Conservation (phyloP, 257 asterid genomes). For the Coffea eugenioides region DNA sequence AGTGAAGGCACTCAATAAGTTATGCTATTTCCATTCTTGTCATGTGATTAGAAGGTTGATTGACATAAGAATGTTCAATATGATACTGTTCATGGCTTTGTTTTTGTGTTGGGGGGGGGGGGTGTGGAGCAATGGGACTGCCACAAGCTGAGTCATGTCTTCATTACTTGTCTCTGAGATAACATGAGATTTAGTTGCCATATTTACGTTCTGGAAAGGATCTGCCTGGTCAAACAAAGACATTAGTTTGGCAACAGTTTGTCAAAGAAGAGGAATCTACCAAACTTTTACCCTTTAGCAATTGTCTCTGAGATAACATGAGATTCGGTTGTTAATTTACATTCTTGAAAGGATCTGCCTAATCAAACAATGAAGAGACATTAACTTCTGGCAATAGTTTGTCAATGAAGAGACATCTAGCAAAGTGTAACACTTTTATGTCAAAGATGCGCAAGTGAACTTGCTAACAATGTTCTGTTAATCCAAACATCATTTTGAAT, state of each 20-base stretch:
- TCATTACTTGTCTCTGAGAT: not conserved
- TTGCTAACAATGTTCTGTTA: not conserved
- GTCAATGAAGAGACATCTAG: not conserved
- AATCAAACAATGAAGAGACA: not conserved
- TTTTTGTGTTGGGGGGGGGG: not conserved
- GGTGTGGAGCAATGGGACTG: not conserved
- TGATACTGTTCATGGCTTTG: too few relatives aligned
- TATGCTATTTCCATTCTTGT: not conserved
- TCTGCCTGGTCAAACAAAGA: not conserved
- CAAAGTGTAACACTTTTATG: too few relatives aligned
- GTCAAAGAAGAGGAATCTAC: not conserved
- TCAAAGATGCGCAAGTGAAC: not conserved
- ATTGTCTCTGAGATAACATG: not conserved
- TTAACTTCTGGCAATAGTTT: not conserved
- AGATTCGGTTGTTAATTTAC: not conserved
- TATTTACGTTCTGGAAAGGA: not conserved
- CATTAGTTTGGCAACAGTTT: not conserved
- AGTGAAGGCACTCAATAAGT: not conserved
- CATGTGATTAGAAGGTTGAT: not conserved
- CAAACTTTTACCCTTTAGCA: too few relatives aligned
- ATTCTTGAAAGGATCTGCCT: not conserved
- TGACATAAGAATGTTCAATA: too few relatives aligned
- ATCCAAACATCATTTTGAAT: not conserved
- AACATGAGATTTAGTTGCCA: not conserved
- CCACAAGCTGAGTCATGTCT: not conserved